Conservation (phyloP, 2,329 filamentous ascomycete species). For the Fusarium sp. region DNA sequence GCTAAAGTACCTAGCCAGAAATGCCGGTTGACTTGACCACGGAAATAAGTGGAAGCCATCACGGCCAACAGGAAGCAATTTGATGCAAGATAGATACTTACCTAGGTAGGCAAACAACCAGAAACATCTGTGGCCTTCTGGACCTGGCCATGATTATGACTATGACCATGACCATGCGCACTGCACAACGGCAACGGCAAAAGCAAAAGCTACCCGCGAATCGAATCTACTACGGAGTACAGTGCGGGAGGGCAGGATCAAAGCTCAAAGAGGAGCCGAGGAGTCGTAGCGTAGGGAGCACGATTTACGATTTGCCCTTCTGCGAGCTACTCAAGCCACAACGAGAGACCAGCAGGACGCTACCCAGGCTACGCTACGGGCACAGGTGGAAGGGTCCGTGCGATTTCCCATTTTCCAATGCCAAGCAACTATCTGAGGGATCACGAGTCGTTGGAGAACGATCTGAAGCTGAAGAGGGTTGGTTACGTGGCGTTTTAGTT, state of each 20-base stretch:
- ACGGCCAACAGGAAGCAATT: background rate
- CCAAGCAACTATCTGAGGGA: constrained; percentile 3
- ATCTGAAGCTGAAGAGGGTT: background rate
- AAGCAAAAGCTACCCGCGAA: constrained; percentile 12
- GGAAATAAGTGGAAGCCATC: background rate
- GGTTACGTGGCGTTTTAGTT: constrained; percentile 38
- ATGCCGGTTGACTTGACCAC: too few relatives aligned
- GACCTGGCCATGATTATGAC: background rate
- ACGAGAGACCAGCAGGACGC: constrained; percentile 8
- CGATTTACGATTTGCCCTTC: constrained; percentile 40
- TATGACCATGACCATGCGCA: background rate
- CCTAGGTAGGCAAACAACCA: background rate
- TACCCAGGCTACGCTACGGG: constrained; percentile 12
- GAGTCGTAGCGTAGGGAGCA: constrained; percentile 1
- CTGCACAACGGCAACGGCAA: constrained; percentile 7
- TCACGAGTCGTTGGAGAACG: constrained; percentile 22
- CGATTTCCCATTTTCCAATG: constrained; percentile 10
- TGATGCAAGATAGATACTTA: background rate
- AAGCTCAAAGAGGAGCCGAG: constrained; percentile 30
- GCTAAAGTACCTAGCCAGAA: background rate
- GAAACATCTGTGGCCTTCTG: background rate
- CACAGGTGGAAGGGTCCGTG: constrained; percentile 33
- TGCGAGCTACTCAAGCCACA: constrained; percentile 22
- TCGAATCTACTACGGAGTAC: constrained; percentile 13
- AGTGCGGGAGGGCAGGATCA: constrained; percentile 12